Percentiles rank a stretch among this genome's conserved stretches.
Evolutionary conservation across 78 protist species (phyloP).

Genomic region (Dictyostelium brefeldianum): DNA sequence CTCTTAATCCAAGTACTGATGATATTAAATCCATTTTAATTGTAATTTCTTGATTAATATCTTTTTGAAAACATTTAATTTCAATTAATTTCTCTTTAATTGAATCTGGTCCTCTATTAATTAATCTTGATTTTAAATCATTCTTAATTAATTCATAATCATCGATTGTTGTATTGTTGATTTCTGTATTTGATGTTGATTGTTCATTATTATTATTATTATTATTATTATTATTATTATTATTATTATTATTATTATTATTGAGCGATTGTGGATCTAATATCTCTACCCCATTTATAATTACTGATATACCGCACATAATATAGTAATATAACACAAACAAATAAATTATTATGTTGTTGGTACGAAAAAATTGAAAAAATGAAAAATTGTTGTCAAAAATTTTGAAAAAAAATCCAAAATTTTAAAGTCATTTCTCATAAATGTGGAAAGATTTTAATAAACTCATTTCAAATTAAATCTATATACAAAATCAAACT

Average conservation of each 20-base stretch:
- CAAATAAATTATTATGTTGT: neutral
- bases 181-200: neutral
- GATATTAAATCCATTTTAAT: constrained; percentile 19
- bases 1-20: constrained; percentile 51
- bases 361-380: neutral
- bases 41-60: neutral
- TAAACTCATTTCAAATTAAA: too few species aligned
- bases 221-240: neutral
- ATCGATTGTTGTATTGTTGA: neutral
- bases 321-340: neutral
- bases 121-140: constrained; percentile 22
- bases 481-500: too few species aligned
- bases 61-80: neutral
- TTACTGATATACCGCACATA: constrained; percentile 64
- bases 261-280: neutral
- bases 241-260: neutral
- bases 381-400: neutral
- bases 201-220: neutral
- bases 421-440: too few species aligned
- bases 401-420: neutral
- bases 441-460: too few species aligned
- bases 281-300: constrained; percentile 28
- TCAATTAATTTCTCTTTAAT: neutral
- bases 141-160: neutral
- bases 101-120: constrained; percentile 67